Conservation (phyloP, 768 basidiomycete species). For the Phlebiopsis gigantea region DNA sequence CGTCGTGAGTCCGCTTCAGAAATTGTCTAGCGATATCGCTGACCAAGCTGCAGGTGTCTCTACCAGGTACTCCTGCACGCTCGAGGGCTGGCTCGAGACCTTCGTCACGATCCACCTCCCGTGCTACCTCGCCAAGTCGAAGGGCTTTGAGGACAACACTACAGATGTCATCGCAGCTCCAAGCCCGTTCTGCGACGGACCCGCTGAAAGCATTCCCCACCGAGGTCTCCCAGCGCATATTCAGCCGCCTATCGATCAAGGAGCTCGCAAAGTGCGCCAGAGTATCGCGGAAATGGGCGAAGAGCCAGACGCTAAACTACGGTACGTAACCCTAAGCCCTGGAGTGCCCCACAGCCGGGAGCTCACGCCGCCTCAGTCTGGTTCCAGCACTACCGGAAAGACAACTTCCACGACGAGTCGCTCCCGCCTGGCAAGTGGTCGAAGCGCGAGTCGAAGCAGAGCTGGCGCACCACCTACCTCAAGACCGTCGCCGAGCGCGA, state of each 20-base stretch:
- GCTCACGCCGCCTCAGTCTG: slow-evolving; percentile 53
- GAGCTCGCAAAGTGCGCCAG: slow-evolving; percentile 75
- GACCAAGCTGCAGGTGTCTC: slow-evolving; percentile 44
- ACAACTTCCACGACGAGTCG: slow-evolving; percentile 78
- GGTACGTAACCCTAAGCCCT: slow-evolving; percentile 38
- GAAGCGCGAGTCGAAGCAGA: slow-evolving; percentile 88
- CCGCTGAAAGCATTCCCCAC: slow-evolving; percentile 73
- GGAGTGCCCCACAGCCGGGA: not conserved
- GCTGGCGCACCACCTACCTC: slow-evolving; percentile 60
- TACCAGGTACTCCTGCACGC: slow-evolving; percentile 61
- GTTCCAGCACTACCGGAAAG: slow-evolving; percentile 89
- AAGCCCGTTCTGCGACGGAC: slow-evolving; percentile 38
- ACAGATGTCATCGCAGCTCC: slow-evolving; percentile 20
- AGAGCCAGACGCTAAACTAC: slow-evolving; percentile 89
- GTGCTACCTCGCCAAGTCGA: slow-evolving; percentile 38
- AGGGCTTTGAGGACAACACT: slow-evolving; percentile 9
- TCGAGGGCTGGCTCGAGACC: slow-evolving; percentile 44
- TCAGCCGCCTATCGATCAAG: slow-evolving; percentile 51
- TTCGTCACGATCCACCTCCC: slow-evolving; percentile 42
- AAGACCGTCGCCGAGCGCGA: slow-evolving; percentile 36
- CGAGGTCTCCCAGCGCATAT: slow-evolving; percentile 75
- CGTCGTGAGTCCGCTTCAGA: slow-evolving; percentile 45
- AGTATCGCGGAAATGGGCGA: slow-evolving; percentile 83
- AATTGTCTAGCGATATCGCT: not conserved
- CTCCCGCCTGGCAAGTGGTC: slow-evolving; percentile 86